A percentile compares a stretch with the other conserved stretches of the same genome.
Evolutionary conservation across 768 basidiomycete genomes (phyloP).

Genomic region (Tubosaeta sp.): DNA sequence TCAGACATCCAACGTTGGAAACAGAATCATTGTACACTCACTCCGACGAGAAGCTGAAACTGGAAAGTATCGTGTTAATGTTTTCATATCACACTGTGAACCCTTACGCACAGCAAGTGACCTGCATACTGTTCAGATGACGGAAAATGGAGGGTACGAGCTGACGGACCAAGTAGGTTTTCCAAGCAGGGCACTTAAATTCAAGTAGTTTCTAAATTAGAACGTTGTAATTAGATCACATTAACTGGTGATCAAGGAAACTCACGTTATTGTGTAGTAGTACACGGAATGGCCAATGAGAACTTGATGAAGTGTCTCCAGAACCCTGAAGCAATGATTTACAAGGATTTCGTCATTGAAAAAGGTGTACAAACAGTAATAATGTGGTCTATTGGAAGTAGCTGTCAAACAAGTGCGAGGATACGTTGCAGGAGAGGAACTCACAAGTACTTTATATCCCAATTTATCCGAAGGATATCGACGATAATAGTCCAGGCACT

Average conservation of each 20-base stretch:
- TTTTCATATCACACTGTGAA: conserved; percentile 3
- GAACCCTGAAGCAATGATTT: conserved; percentile 30
- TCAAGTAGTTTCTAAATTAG: conserved; percentile 36
- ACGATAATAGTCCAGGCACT: conserved; percentile 52
- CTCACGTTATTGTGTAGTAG: conserved; percentile 52
- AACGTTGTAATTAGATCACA: conserved; percentile 2
- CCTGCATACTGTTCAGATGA: conserved; percentile 33
- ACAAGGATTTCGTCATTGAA: not conserved
- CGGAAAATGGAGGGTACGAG: not conserved
- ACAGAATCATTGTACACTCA: conserved; percentile 16
- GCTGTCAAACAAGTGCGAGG: not conserved
- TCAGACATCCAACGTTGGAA: conserved; percentile 1
- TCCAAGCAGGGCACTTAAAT: conserved; percentile 33
- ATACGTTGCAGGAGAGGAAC: conserved; percentile 20
- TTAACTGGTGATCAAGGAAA: not conserved
- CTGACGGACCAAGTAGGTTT: conserved; percentile 43
- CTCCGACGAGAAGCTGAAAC: conserved; percentile 44
- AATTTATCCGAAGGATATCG: conserved; percentile 51
- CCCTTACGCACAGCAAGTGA: conserved; percentile 42
- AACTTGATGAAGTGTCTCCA: conserved; percentile 46
- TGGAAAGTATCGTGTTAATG: conserved; percentile 9
- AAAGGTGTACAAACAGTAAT: conserved; percentile 28
- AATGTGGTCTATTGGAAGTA: conserved; percentile 25
- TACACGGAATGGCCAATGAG: conserved; percentile 53
- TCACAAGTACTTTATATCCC: conserved; percentile 48